Evolutionary conservation across 768 basidiomycete genomes (phyloP), one percentile per base, ranked within the genome.

Genomic region (Hebeloma cylindrosporum): DNA sequence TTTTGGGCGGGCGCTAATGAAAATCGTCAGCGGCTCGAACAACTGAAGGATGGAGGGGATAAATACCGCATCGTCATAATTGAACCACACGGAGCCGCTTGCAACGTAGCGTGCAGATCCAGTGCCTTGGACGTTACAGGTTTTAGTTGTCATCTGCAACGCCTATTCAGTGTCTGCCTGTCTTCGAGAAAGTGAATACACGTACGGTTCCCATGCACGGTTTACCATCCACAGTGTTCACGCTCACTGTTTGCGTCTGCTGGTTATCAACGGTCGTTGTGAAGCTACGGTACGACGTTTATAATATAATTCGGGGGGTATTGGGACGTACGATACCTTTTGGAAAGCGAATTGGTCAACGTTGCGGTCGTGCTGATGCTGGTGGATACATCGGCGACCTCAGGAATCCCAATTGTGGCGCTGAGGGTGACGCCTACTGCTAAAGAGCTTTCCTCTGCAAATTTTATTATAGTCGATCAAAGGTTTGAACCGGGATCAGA

Each of bases 31-130:
- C 13, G 9, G n/a, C 32, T 26, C 22, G 14, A 14, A 36, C 11
- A 14, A 3, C 25, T 3, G 23, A 44, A 18, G 13, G 32, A 26
- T 36, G 18, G 22, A 44, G 23, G 10, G 14, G 18, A 2, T 35
- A 26, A 16, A 22, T 44, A 44, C 43, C 21, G 18, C 26, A 32
- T 46, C 35, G 5, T 45, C 52, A 51, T 14, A 54, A 29, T 54
- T 54, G 38, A 54, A 54, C 49, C 53, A 54, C 4, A 54, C 45
- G 31, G 21, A 50, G 3, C 53, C 53, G 5, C 40, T 44, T 5
- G 49, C 53, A 10, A 44, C 45, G n/a, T 46, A 18, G 7, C 45
- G 49, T 3, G 37, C 40, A 4, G 20, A 26, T 4, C 53, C 53
- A 11, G n/a, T 29, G 4, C 49, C 53, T 13, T 33, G 20, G 10